Percentiles rank a stretch among this genome's conserved stretches.
These are phyloP conservation scores for Phialophora chinensis DNA, from an alignment of 2,329 filamentous ascomycete species.

Conservation along the genomic window DNA sequence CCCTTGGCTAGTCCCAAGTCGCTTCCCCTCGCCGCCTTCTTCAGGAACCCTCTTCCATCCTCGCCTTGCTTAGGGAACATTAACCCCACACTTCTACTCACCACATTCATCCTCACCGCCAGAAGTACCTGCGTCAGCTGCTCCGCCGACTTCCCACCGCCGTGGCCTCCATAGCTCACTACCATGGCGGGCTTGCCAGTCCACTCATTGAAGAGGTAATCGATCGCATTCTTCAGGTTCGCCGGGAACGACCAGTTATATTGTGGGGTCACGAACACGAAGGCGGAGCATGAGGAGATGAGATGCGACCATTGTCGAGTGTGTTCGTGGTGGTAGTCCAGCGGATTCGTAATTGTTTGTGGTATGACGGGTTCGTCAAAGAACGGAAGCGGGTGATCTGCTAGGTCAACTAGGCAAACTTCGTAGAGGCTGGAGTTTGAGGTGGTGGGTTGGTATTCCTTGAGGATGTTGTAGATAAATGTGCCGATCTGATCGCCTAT, in stretches of 20 bases:
- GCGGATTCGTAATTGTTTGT: conserved; percentile 42
- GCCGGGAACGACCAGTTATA: conserved; percentile 65
- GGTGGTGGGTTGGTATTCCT: conserved; percentile 15
- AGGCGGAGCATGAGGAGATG: conserved; percentile 46
- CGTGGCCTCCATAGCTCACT: conserved; percentile 60
- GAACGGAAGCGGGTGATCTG: conserved; percentile 45
- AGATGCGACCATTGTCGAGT: conserved; percentile 48
- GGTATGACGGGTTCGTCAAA: conserved; percentile 51
- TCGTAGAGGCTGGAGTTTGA: conserved; percentile 19
- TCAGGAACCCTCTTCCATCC: conserved; percentile 36
- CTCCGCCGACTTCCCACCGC: conserved; percentile 47
- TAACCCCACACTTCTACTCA: conserved; percentile 42
- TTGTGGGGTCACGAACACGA: conserved; percentile 52
- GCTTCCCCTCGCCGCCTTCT: conserved; percentile 39
- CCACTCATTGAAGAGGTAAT: conserved; percentile 67
- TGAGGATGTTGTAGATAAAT: conserved; percentile 42
- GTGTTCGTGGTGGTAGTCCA: conserved; percentile 47
- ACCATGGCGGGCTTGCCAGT: conserved; percentile 60
- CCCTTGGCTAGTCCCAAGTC: conserved; percentile 34
- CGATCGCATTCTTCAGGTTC: conserved; percentile 66
- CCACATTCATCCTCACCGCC: conserved; percentile 46
- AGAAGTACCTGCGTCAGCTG: conserved; percentile 46
- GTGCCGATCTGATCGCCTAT: conserved; percentile 46
- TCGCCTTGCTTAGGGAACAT: conserved; percentile 37
- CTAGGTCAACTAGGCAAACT: conserved; percentile 45